These are phyloP conservation scores for Eurotiales sp. DNA, from an alignment of 2,329 filamentous ascomycete species.

Conservation along the genomic window DNA sequence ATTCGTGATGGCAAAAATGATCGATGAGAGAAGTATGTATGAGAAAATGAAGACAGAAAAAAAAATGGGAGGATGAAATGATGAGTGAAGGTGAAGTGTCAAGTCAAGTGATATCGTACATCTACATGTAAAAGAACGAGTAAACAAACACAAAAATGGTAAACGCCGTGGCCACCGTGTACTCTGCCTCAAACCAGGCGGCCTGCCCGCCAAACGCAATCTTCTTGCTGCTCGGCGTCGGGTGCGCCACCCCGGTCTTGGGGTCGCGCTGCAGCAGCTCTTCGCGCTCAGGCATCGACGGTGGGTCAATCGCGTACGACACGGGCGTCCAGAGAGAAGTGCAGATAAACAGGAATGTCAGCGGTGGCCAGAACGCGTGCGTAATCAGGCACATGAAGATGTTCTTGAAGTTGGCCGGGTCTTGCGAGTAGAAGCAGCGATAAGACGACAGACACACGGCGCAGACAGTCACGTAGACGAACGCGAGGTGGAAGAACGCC, in stretches of 20 bases:
- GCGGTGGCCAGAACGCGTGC: slow-evolving; percentile 60
- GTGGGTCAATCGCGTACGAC: slow-evolving; percentile 59
- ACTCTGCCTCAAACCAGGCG: slow-evolving; percentile 56
- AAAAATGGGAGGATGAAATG: neutral
- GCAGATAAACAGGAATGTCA: slow-evolving; percentile 56
- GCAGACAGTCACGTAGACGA: slow-evolving; percentile 53
- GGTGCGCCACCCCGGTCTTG: slow-evolving; percentile 47
- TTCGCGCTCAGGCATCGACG: slow-evolving; percentile 55
- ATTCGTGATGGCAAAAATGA: neutral
- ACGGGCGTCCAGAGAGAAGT: slow-evolving; percentile 58
- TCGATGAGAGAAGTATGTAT: neutral
- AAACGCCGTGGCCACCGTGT: slow-evolving; percentile 49
- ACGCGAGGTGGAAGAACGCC: slow-evolving; percentile 53
- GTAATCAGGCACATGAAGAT: slow-evolving; percentile 54
- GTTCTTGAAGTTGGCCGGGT: slow-evolving; percentile 29
- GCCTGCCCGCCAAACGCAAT: slow-evolving; percentile 53
- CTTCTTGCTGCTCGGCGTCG: slow-evolving; percentile 49
- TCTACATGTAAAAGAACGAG: slow-evolving; percentile 28
- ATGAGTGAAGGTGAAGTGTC: neutral
- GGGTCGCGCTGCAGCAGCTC: slow-evolving; percentile 54
- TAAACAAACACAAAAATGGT: slow-evolving; percentile 50
- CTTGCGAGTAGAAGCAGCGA: slow-evolving; percentile 45
- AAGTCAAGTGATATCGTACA: slow-evolving; percentile 7
- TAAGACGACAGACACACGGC: slow-evolving; percentile 51
- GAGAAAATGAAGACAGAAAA: neutral